Base-by-base conservation (phyloP, 352 stramenopile species). In the Phytopythium aichiense region DNA sequence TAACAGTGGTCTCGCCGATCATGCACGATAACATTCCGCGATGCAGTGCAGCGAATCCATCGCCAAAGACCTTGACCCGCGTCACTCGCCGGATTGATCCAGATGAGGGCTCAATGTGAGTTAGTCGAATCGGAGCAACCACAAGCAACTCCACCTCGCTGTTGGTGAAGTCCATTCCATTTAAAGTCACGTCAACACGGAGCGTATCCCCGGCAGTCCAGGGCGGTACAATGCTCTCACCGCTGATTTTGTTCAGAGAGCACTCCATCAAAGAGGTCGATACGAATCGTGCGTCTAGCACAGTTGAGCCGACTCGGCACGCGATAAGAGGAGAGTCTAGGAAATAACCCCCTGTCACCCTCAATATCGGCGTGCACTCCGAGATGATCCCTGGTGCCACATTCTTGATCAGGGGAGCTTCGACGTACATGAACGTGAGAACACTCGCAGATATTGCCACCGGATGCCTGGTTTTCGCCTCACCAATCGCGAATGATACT, bases 141-240 rank as follows among this genome's bases (percentile, higher is more conserved):
- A 83, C 56, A 23, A 93, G 60, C 54, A 96, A 92, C 42, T 85
- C 67, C 0, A 92, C 69, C 23, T 91, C 84, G 33, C 69, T 92
- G 48, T 88, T 80, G 6, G 89, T 97, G 51, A 95, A 98, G 54
- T 98, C 94, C 59, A 97, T 81, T 0, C 81, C 88, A 60, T 99
- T 98, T 45, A 92, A 97, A 3, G 85, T 91, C 0, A 98, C 74
- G 58, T 98, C 92, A n/a, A 98, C 61, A 28, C 35, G 67, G 12
- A 77, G 8, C 6, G n/a, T 40, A n/a, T 33, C 58, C 1, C 58
- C 65, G 0, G 48, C 20, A 16, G 59, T 23, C 63, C 65, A 76
- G 0, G 1, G 7, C 15, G 45, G 22, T 22, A 7, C 28, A 13
- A 52, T 20, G 22, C 18, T 13, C 12, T 52, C 45, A 9, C 45